Evolutionary conservation across 257 asterid genomes (phyloP).

Genomic region (Plantago major): DNA sequence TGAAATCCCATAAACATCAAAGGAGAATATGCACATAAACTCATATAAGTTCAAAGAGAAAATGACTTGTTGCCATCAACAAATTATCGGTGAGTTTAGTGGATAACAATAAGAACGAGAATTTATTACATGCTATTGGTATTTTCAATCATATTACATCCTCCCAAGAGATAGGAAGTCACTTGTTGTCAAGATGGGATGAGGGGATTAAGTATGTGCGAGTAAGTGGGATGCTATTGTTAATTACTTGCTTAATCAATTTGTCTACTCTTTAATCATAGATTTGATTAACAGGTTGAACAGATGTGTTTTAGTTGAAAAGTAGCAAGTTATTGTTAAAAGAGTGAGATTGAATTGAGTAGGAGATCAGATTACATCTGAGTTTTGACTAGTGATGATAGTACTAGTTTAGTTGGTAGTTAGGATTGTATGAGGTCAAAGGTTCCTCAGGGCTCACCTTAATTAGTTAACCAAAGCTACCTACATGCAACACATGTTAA

Average conservation of each 20-base stretch:
- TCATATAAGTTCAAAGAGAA: no score
- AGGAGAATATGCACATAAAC: no score
- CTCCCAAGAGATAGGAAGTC: no score
- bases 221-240: background rate
- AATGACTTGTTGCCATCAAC: no score
- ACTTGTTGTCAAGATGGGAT: background rate
- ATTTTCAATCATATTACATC: no score
- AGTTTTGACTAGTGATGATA: background rate
- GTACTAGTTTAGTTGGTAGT: background rate
- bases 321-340: constrained; percentile 19
- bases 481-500: constrained; percentile 10
- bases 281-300: background rate
- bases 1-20: no score
- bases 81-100: no score
- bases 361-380: background rate
- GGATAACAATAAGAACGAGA: background rate
- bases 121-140: no score
- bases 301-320: constrained; percentile 17
- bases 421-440: constrained; percentile 32
- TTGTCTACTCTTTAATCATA: background rate
- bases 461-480: constrained; percentile 48
- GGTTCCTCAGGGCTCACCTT: constrained; percentile 22
- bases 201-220: background rate
- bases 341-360: constrained; percentile 19
- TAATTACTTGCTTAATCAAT: constrained; percentile 19